Evolutionary conservation across 192 early-diverging fungal genomes (phyloP).

Genomic region (Globomyces pollinis-pini): DNA sequence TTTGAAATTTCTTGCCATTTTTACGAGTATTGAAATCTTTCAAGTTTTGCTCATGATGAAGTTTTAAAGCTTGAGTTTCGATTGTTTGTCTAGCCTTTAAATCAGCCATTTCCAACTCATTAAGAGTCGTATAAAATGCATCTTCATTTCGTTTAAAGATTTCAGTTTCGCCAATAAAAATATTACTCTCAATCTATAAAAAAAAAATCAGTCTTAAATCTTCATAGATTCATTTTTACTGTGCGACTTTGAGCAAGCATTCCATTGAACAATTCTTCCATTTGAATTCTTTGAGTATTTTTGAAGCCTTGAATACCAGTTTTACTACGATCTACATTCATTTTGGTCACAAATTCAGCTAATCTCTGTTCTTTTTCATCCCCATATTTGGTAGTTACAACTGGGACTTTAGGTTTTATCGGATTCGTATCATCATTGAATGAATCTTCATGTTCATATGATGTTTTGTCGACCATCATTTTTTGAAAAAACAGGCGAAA

Average conservation of each 20-base stretch:
- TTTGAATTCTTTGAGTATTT: neutral
- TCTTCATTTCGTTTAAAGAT: conserved; percentile 10
- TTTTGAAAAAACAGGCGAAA: too few relatives aligned
- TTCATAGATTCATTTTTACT: neutral
- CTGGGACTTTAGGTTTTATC: too few relatives aligned
- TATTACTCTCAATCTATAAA: neutral
- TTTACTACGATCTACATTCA: neutral
- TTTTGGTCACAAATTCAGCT: conserved; percentile 3
- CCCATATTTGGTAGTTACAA: too few relatives aligned
- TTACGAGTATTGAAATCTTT: conserved; percentile 7
- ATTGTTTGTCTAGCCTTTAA: neutral
- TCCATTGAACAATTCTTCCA: neutral
- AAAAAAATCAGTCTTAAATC: too few relatives aligned
- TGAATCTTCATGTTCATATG: too few relatives aligned
- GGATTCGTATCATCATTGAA: too few relatives aligned
- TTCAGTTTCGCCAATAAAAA: neutral
- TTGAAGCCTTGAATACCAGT: conserved; percentile 7
- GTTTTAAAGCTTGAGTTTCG: neutral
- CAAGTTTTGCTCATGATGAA: neutral
- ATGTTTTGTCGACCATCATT: too few relatives aligned
- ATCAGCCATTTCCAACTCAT: conserved; percentile 1
- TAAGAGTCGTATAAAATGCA: conserved; percentile 3
- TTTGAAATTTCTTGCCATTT: neutral
- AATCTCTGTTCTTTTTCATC: neutral
- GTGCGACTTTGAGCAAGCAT: neutral